A percentile compares a stretch with the other conserved stretches of the same genome.
phyloP scores from a whole-genome alignment of 1,284 basidiomycete species.

The Veloporphyrellus conicus region DNA sequence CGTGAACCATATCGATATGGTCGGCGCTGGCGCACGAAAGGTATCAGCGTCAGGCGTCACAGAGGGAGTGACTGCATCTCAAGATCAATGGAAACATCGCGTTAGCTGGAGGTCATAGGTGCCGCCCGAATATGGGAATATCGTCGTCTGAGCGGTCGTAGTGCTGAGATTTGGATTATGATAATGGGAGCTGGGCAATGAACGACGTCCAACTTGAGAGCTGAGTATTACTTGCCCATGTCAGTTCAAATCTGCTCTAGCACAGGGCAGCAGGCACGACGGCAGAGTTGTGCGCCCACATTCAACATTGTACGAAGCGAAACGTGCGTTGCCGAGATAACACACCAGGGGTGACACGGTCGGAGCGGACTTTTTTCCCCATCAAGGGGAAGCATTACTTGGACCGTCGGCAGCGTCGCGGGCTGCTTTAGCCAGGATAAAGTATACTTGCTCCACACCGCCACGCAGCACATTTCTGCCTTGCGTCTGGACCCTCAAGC shows the following conservation, averaged over 20 bases:
- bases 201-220: background rate
- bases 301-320: background rate
- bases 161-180: conserved; percentile 1
- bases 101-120: background rate
- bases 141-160: conserved; percentile 1
- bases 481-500: background rate
- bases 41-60: background rate
- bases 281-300: background rate
- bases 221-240: background rate
- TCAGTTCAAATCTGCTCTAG: background rate
- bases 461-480: background rate
- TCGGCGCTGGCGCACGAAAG: background rate
- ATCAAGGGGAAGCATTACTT: background rate
- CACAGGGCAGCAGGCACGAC: background rate
- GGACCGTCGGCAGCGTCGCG: background rate
- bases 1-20: conserved; percentile 1
- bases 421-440: background rate
- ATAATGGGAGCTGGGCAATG: background rate
- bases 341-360: background rate
- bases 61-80: background rate
- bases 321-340: background rate
- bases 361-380: background rate
- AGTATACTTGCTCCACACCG: background rate
- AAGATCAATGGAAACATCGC: background rate
- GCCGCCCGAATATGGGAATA: background rate